phyloP scores from a whole-genome alignment of 1,139 yeast genomes.

The Yamadazyma pseudoaaseri region DNA sequence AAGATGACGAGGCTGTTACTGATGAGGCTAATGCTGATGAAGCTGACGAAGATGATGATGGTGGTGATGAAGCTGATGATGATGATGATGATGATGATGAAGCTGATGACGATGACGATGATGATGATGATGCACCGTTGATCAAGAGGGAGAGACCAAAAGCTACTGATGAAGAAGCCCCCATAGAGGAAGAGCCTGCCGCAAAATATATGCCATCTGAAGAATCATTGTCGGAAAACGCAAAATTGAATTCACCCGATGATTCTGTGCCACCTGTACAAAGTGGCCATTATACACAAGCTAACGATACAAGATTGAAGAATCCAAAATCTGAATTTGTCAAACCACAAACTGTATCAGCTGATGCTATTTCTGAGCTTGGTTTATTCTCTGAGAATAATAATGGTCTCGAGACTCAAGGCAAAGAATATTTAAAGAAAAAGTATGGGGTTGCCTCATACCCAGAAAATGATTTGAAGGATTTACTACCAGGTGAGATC shows the following conservation, averaged over 20 bases:
- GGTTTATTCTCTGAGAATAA: constrained; percentile 67
- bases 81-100: constrained; percentile 13
- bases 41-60: constrained; percentile 2
- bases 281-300: constrained; percentile 45
- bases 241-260: constrained; percentile 22
- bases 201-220: constrained; percentile 7
- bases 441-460: constrained; percentile 88
- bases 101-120: constrained; percentile 15
- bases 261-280: constrained; percentile 46
- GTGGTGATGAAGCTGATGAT: constrained; percentile 10
- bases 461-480: constrained; percentile 75
- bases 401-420: constrained; percentile 54
- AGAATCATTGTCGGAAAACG: constrained; percentile 5
- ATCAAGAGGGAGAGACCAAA: constrained; percentile 8
- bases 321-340: constrained; percentile 83
- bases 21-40: neutral
- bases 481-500: constrained; percentile 79
- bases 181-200: constrained; percentile 9
- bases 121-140: constrained; percentile 12
- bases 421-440: constrained; percentile 69
- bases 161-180: constrained; percentile 11
- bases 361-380: constrained; percentile 59
- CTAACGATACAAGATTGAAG: constrained; percentile 59
- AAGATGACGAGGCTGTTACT: neutral
- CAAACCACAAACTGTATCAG: constrained; percentile 67